Evolutionary conservation across 176 grass and related monocot genomes (phyloP).

Genomic region (Leersia perrieri): DNA sequence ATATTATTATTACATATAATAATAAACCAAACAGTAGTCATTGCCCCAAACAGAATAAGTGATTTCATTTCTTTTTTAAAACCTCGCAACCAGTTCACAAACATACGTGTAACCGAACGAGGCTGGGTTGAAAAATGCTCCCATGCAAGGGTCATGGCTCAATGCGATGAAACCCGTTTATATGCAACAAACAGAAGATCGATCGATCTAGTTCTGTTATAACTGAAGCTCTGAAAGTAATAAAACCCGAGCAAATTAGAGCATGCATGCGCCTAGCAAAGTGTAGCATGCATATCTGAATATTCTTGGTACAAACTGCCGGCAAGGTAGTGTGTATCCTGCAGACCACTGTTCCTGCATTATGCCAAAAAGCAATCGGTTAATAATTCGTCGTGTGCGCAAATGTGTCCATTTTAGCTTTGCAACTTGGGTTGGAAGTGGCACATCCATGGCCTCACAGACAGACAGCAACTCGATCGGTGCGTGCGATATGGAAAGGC

Average conservation of each 20-base stretch:
- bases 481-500: slow-evolving; percentile 22
- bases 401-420: neutral
- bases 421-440: slow-evolving; percentile 33
- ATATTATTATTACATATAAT: too few species aligned
- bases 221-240: too few species aligned
- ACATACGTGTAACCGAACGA: too few species aligned
- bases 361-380: neutral
- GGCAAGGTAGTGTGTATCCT: neutral
- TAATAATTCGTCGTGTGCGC: neutral
- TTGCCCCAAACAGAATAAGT: too few species aligned
- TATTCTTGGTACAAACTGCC: too few species aligned
- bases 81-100: too few species aligned
- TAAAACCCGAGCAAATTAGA: neutral
- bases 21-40: too few species aligned
- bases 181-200: neutral
- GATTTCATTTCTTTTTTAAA: too few species aligned
- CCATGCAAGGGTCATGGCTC: too few species aligned
- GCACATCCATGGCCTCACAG: slow-evolving; percentile 23
- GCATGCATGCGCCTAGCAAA: neutral
- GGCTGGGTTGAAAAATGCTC: too few species aligned
- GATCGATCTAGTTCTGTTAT: neutral
- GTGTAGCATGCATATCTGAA: too few species aligned
- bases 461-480: slow-evolving; percentile 7
- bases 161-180: too few species aligned
- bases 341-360: neutral